Conservation (phyloP, 2,329 filamentous ascomycete species). For the Hypoxylon sp. region DNA sequence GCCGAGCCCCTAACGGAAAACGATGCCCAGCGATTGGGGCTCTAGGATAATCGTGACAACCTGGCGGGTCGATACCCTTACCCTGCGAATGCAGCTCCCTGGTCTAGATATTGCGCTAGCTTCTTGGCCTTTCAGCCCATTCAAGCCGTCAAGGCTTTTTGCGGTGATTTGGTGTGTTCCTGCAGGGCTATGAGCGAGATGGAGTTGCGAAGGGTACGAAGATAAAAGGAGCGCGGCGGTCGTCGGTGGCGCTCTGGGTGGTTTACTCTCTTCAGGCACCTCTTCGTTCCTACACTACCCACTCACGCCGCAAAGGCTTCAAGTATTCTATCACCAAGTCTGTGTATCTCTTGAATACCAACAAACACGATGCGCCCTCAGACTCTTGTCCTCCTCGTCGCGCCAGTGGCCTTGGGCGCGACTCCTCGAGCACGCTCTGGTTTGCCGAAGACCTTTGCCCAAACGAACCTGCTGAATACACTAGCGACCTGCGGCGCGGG, state of each 20-base stretch:
- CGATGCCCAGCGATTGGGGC: slow-evolving; percentile 22
- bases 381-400: slow-evolving; percentile 39
- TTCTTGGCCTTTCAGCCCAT: slow-evolving; percentile 38
- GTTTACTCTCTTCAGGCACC: slow-evolving; percentile 8
- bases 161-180: slow-evolving; percentile 21
- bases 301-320: not conserved
- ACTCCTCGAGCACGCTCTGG: slow-evolving; percentile 34
- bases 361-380: slow-evolving; percentile 41
- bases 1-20: slow-evolving; percentile 17
- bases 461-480: slow-evolving; percentile 39
- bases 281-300: slow-evolving; percentile 10
- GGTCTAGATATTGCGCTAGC: slow-evolving; percentile 25
- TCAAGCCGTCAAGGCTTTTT: slow-evolving; percentile 25
- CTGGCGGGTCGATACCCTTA: slow-evolving; percentile 23
- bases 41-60: slow-evolving; percentile 23
- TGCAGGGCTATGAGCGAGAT: slow-evolving; percentile 14
- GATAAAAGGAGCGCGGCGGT: slow-evolving; percentile 36
- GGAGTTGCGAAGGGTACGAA: slow-evolving; percentile 12
- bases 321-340: slow-evolving; percentile 8
- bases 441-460: slow-evolving; percentile 28
- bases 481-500: slow-evolving; percentile 41
- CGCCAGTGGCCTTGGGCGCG: slow-evolving; percentile 36
- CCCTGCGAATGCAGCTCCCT: slow-evolving; percentile 30
- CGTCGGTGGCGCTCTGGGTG: not conserved
- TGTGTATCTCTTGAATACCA: slow-evolving; percentile 8